These are phyloP conservation scores for Kodamaea alishanica DNA, from an alignment of 1,139 yeast genomes.

Conservation along the genomic window DNA sequence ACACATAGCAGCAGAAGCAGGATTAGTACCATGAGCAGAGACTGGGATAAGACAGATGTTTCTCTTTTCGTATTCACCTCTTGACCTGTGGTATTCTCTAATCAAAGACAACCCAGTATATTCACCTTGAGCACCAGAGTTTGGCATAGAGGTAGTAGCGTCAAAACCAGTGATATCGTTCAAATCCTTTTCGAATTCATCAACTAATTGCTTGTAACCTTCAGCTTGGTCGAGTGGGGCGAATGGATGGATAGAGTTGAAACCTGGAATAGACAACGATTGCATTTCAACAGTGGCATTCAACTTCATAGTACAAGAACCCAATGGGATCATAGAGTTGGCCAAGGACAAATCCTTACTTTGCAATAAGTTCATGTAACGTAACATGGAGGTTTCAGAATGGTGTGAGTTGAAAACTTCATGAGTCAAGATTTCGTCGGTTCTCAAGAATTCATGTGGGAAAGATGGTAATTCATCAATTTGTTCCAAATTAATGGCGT, in stretches of 20 bases:
- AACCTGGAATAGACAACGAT: conserved; percentile 93
- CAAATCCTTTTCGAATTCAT: conserved; percentile 77
- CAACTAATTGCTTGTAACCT: conserved; percentile 74
- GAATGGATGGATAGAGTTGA: conserved; percentile 84
- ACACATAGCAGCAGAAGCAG: conserved; percentile 98
- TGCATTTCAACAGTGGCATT: conserved; percentile 95
- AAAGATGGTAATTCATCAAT: conserved; percentile 46
- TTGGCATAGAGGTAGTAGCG: conserved; percentile 90
- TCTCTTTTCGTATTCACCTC: conserved; percentile 65
- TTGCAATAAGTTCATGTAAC: conserved; percentile 84
- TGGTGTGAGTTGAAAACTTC: conserved; percentile 85
- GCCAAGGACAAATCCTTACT: conserved; percentile 89
- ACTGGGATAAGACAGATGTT: conserved; percentile 93
- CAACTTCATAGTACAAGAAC: conserved; percentile 97
- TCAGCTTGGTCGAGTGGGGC: conserved; percentile 82
- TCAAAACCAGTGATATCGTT: conserved; percentile 95
- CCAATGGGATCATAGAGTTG: conserved; percentile 94
- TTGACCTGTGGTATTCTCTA: conserved; percentile 67
- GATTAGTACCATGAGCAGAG: conserved; percentile 97
- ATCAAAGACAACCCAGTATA: conserved; percentile 91
- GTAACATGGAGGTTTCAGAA: conserved; percentile 89
- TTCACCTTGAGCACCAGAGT: conserved; percentile 98
- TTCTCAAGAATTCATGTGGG: conserved; percentile 55
- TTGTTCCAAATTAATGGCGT: conserved; percentile 14
- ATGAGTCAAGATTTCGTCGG: conserved; percentile 61